Evolutionary conservation across 164 flowering plant genomes (phyloP), one percentile per base, ranked within the genome.

Genomic region (Buxus sempervirens): DNA sequence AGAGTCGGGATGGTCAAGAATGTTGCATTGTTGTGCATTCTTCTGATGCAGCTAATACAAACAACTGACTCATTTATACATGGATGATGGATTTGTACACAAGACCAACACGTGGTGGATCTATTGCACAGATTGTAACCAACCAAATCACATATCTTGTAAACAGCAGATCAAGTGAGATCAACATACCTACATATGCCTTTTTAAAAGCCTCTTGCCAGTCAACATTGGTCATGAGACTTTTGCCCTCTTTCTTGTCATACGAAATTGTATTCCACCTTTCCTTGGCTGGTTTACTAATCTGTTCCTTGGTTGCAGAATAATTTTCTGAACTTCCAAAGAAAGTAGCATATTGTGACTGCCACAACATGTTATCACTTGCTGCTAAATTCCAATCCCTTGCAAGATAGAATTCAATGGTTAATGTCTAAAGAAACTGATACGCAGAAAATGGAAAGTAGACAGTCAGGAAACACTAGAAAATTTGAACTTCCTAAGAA

Each of bases 381-480:
- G 97, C 88, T 16, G 93, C 91, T n/a, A 66, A 71, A 73, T 80
- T 85, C 98, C 98, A 94, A 28, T 85, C 87, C 89, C 97, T 94
- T 74, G 38, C n/a, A n/a, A n/a, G n/a, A n/a, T 36, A 54, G 58
- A 41, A 59, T 41, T 54, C 54, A 58, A 36, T 56, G 20, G 42
- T 58, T 51, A 58, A 54, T 36, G 57, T 24, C 38, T 25, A 26
- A 59, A 19, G 32, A 45, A n/a, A n/a, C n/a, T n/a, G n/a, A n/a
- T n/a, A 15, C 51, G 2, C 1, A 45, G 1, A 45, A 45, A 1
- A n/a, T n/a, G n/a, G 2, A 51, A 14, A 25, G 26, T 20, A 15
- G 24, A 7, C n/a, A 25, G 1, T 12, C 5, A 38, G 26, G 26
- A 19, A 24, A 16, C 51, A 54, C 23, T 20, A 14, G 7, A 25